phyloP scores from a whole-genome alignment of 192 early-diverging fungal species.

The Coemansia sp. region DNA sequence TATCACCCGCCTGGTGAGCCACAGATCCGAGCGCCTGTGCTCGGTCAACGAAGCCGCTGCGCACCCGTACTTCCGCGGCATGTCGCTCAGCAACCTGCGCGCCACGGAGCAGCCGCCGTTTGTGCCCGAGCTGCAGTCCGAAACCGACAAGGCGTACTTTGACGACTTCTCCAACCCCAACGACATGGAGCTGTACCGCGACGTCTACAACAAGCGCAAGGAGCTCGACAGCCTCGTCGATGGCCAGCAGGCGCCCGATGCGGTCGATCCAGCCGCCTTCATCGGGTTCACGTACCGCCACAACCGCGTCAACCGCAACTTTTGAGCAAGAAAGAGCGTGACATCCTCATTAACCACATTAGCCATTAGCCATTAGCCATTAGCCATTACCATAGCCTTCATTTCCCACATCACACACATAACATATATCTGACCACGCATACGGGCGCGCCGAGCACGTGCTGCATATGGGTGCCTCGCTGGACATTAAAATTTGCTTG shows the following conservation, averaged over 20 bases:
- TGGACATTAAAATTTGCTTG: too few relatives aligned
- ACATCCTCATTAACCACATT: too few relatives aligned
- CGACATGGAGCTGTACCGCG: conserved; percentile 59
- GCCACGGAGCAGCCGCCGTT: conserved; percentile 68
- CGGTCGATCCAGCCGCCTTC: conserved; percentile 78
- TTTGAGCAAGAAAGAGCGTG: conserved; percentile 12
- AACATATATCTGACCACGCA: too few relatives aligned
- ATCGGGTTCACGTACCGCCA: conserved; percentile 76
- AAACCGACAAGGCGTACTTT: conserved; percentile 82
- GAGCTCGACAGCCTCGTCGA: conserved; percentile 42
- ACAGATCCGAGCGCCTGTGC: conserved; percentile 51
- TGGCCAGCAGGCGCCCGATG: conserved; percentile 30
- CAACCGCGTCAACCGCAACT: conserved; percentile 39
- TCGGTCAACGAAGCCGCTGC: conserved; percentile 55
- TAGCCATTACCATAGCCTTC: too few relatives aligned
- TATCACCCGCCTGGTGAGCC: conserved; percentile 58
- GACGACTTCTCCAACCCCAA: conserved; percentile 67
- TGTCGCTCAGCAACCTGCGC: conserved; percentile 57
- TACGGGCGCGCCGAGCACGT: too few relatives aligned
- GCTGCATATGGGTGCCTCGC: too few relatives aligned
- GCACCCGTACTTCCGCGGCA: conserved; percentile 59
- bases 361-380: too few relatives aligned
- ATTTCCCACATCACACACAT: too few relatives aligned
- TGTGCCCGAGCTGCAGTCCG: conserved; percentile 66
- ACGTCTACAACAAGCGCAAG: conserved; percentile 56